Conservation (phyloP, 2,329 filamentous ascomycete species). For the Beauveria brongniartii region DNA sequence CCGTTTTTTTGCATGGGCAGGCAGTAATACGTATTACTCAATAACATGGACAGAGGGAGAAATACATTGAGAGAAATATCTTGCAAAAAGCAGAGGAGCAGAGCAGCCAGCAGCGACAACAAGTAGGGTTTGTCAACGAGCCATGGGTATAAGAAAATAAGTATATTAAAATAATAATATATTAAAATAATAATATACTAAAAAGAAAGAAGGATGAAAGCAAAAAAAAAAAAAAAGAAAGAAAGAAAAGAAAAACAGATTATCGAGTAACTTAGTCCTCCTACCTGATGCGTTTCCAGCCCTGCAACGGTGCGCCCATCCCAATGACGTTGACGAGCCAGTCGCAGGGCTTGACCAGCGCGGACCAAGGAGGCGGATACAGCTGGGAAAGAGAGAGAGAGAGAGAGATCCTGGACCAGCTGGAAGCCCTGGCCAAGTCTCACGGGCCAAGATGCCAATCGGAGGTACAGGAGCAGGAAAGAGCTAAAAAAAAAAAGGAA, state of each 20-base stretch:
- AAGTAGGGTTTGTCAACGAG: not conserved
- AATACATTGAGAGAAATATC: not conserved
- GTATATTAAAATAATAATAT: no score
- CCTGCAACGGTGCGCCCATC: not conserved
- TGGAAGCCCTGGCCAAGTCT: not conserved
- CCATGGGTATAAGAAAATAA: not conserved
- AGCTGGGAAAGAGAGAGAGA: no score
- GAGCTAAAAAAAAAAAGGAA: not conserved
- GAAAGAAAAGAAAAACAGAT: not conserved
- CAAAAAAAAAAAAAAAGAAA: not conserved
- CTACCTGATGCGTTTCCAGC: not conserved
- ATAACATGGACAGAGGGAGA: no score
- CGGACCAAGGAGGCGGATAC: not conserved
- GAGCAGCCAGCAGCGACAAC: not conserved
- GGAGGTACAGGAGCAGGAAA: not conserved
- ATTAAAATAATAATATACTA: no score
- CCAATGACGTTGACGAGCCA: not conserved
- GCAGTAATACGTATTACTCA: not conserved
- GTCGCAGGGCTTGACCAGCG: not conserved
- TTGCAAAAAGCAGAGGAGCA: not conserved
- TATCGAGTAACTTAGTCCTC: not conserved
- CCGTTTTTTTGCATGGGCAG: not conserved
- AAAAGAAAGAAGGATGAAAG: no score
- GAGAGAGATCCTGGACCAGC: conserved; percentile 1
- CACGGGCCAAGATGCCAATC: not conserved